A percentile compares a stretch with the other conserved stretches of the same genome.
Evolutionary conservation across 768 basidiomycete genomes (phyloP).

Genomic region (Sarcodon aspratus): DNA sequence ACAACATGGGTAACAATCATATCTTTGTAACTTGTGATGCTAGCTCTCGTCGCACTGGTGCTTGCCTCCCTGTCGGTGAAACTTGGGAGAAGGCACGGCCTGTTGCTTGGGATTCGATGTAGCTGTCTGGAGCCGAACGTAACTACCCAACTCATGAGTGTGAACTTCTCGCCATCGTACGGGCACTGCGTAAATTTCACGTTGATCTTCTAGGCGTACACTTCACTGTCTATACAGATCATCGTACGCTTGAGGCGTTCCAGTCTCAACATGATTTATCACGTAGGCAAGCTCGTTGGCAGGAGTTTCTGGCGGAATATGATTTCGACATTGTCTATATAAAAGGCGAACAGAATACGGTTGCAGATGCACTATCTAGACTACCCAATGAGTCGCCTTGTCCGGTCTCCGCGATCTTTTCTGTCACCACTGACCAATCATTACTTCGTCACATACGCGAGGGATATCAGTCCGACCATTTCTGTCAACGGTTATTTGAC

Average conservation of each 20-base stretch:
- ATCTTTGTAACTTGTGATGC: slow-evolving; percentile 26
- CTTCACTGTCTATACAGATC: slow-evolving; percentile 23
- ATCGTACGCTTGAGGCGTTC: slow-evolving; percentile 24
- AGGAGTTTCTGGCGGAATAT: slow-evolving; percentile 26
- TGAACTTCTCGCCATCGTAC: slow-evolving; percentile 25
- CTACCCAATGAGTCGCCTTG: too few species aligned
- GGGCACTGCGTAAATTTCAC: slow-evolving; percentile 15
- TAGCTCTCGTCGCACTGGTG: slow-evolving; percentile 17
- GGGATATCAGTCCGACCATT: slow-evolving; percentile 6
- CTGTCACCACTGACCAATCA: too few species aligned
- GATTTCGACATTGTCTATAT: slow-evolving; percentile 25
- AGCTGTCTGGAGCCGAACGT: slow-evolving; percentile 17
- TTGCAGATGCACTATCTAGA: slow-evolving; percentile 29
- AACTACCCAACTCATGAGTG: slow-evolving; percentile 29
- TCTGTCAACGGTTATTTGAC: slow-evolving; percentile 1
- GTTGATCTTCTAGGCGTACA: slow-evolving; percentile 10
- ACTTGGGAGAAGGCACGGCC: slow-evolving; percentile 21
- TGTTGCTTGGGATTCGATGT: slow-evolving; percentile 20
- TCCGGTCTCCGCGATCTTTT: too few species aligned
- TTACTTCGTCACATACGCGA: not conserved
- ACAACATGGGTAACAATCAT: slow-evolving; percentile 15
- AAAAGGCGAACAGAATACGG: slow-evolving; percentile 24
- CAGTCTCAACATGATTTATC: slow-evolving; percentile 20
- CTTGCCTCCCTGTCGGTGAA: slow-evolving; percentile 18
- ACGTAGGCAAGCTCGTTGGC: slow-evolving; percentile 24